Evolutionary conservation across 371 early-diverging fungal species (phyloP).

Genomic region (Basidiobolus meristosporus): DNA sequence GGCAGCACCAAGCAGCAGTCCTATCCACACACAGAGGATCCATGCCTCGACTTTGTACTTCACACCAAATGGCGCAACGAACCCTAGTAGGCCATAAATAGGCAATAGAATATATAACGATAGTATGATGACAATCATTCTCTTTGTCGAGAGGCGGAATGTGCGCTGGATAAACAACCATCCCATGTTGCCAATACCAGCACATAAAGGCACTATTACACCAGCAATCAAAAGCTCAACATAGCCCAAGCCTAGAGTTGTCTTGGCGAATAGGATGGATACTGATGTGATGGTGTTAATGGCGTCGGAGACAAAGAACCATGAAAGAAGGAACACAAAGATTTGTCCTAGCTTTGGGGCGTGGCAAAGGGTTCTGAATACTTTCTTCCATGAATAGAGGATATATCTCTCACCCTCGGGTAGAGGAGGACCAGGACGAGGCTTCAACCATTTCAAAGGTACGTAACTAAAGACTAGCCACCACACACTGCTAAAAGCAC

Average conservation of each 20-base stretch:
- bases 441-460: slow-evolving; percentile 13
- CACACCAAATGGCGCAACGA: slow-evolving; percentile 21
- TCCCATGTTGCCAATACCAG: slow-evolving; percentile 21
- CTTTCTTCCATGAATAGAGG: slow-evolving; percentile 16
- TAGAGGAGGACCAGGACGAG: slow-evolving; percentile 32
- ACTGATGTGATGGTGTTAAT: slow-evolving; percentile 14
- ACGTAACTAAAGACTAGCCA: slow-evolving; percentile 17
- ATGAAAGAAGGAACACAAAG: slow-evolving; percentile 16
- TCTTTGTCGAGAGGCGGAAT: slow-evolving; percentile 7
- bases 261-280: slow-evolving; percentile 10
- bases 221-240: slow-evolving; percentile 13
- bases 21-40: slow-evolving; percentile 18
- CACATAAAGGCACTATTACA: slow-evolving; percentile 19
- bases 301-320: slow-evolving; percentile 21
- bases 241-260: background rate
- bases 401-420: slow-evolving; percentile 17
- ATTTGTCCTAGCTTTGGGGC: slow-evolving; percentile 11
- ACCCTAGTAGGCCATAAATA: slow-evolving; percentile 29
- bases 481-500: slow-evolving; percentile 25
- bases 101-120: slow-evolving; percentile 13
- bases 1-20: slow-evolving; percentile 26
- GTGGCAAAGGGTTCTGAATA: slow-evolving; percentile 7
- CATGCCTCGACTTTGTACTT: slow-evolving; percentile 17
- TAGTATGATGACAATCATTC: slow-evolving; percentile 9
- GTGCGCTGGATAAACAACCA: slow-evolving; percentile 22